These are phyloP conservation scores for Aspergillus sp. DNA, from an alignment of 2,329 filamentous ascomycete genomes.

Conservation along the genomic window DNA sequence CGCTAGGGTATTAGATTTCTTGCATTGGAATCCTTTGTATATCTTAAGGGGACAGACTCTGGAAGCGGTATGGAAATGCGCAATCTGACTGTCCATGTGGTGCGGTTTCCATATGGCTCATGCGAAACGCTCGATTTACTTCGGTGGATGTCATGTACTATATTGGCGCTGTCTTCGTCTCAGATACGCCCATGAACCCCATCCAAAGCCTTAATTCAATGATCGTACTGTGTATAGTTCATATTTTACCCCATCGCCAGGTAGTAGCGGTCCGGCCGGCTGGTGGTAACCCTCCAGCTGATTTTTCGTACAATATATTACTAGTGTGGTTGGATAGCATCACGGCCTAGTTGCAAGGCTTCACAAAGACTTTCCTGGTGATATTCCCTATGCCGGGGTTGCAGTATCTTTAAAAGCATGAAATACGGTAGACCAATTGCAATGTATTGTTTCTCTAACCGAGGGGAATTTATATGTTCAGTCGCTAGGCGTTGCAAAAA, in stretches of 20 bases:
- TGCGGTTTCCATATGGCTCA: not conserved
- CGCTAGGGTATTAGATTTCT: not conserved
- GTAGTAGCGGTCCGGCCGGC: too few relatives aligned
- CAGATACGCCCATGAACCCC: not conserved
- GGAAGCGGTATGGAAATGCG: not conserved
- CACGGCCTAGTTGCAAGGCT: too few relatives aligned
- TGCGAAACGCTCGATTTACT: not conserved
- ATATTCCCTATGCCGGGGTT: too few relatives aligned
- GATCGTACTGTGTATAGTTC: not conserved
- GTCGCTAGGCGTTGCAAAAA: conserved; percentile 10
- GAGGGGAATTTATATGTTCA: conserved; percentile 9
- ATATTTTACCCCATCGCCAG: too few relatives aligned
- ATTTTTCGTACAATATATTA: too few relatives aligned
- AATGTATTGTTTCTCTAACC: conserved; percentile 1
- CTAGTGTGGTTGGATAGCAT: too few relatives aligned
- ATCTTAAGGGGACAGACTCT: not conserved
- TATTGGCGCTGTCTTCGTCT: not conserved
- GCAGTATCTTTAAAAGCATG: not conserved
- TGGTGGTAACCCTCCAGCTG: too few relatives aligned
- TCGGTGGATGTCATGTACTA: not conserved
- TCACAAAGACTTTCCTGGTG: too few relatives aligned
- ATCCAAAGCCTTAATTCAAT: not conserved
- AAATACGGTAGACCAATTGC: not conserved
- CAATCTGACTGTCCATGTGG: not conserved
- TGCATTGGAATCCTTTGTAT: not conserved